A percentile compares a stretch with the other conserved stretches of the same genome.
Conservation (phyloP, 257 asterid genomes). For the Perilla frutescens region DNA sequence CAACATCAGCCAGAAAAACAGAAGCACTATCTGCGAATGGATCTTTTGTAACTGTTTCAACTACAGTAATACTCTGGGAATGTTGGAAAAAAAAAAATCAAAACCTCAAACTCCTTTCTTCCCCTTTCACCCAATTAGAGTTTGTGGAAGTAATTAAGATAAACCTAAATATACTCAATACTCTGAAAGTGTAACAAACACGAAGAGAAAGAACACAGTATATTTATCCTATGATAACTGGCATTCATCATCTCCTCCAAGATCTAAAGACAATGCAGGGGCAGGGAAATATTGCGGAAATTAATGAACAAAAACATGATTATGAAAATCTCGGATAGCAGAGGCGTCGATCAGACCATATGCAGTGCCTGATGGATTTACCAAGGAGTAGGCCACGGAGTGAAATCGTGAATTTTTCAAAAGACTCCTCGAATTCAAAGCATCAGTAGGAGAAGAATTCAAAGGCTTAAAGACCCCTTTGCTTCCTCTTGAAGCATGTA, state of each 20-base stretch:
- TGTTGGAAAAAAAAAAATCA: neutral
- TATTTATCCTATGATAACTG: neutral
- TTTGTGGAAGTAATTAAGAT: neutral
- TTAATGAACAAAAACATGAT: neutral
- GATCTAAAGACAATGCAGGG: neutral
- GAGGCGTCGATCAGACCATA: neutral
- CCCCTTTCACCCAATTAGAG: neutral
- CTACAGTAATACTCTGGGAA: constrained; percentile 4
- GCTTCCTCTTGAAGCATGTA: constrained; percentile 69
- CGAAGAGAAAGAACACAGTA: neutral
- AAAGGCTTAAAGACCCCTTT: constrained; percentile 49
- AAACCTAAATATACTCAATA: constrained; percentile 7
- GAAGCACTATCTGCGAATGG: neutral
- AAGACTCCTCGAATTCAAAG: neutral
- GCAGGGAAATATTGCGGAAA: neutral
- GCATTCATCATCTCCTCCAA: constrained; percentile 26
- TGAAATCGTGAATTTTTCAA: neutral
- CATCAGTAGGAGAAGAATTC: constrained; percentile 30
- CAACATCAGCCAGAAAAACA: neutral
- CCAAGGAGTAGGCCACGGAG: constrained; percentile 20
- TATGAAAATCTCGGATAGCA: constrained; percentile 20
- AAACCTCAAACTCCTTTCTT: neutral
- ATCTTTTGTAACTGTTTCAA: constrained; percentile 1
- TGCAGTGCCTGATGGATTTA: neutral
- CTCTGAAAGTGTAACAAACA: neutral